Percentiles rank a stretch among this genome's conserved stretches.
phyloP scores from a whole-genome alignment of 2,329 filamentous ascomycete genomes.

The Tolypocladium tropicale region DNA sequence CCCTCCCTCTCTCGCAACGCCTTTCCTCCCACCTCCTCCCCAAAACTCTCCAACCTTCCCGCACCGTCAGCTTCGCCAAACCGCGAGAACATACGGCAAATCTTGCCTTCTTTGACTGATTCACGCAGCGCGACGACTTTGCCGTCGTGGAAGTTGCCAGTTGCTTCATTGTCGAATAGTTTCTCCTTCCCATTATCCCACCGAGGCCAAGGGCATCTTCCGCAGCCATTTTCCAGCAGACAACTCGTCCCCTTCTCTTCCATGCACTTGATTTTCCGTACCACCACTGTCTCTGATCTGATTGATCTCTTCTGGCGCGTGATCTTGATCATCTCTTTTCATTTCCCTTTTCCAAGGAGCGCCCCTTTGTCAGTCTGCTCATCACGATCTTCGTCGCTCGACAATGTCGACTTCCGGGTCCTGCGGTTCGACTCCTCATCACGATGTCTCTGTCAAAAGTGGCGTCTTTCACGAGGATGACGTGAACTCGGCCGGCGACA shows the following conservation, averaged over 20 bases:
- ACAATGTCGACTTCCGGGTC: slow-evolving; percentile 21
- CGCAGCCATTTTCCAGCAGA: slow-evolving; percentile 4
- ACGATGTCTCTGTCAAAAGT: slow-evolving; percentile 7
- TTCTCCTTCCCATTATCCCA: slow-evolving; percentile 1
- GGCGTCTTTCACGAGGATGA: slow-evolving; percentile 12
- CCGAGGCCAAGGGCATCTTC: neutral
- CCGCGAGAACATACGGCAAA: slow-evolving; percentile 12
- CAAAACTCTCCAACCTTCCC: slow-evolving; percentile 1
- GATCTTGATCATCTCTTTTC: slow-evolving; percentile 15
- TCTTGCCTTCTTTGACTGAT: slow-evolving; percentile 11
- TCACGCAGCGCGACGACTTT: slow-evolving; percentile 1
- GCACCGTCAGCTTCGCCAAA: slow-evolving; percentile 5
- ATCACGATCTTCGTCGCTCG: neutral
- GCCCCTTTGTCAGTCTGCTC: neutral
- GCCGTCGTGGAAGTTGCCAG: slow-evolving; percentile 15
- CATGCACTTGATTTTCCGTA: slow-evolving; percentile 7
- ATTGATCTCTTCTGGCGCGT: slow-evolving; percentile 15
- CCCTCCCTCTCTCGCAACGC: neutral
- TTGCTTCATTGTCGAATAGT: slow-evolving; percentile 7
- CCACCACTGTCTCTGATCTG: slow-evolving; percentile 18
- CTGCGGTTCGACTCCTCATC: slow-evolving; percentile 17
- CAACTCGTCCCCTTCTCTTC: slow-evolving; percentile 2
- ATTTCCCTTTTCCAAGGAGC: neutral
- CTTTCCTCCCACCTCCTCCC: neutral
- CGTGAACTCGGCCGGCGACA: slow-evolving; percentile 6